Conservation (phyloP, 2,329 filamentous ascomycete genomes). For the Hortaea werneckii region DNA sequence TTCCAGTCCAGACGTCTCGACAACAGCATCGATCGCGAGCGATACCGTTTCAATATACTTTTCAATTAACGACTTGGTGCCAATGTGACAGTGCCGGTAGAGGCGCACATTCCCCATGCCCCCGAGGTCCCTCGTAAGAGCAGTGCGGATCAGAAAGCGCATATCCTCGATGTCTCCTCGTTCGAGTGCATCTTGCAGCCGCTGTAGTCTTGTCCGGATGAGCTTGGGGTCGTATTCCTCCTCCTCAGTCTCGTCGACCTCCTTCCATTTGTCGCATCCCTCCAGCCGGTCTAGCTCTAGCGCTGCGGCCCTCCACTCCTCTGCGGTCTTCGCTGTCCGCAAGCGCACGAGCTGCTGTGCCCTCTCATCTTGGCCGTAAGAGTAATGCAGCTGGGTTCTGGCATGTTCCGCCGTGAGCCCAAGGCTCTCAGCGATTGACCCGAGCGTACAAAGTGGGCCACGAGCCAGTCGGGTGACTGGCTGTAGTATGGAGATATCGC, state of each 20-base stretch:
- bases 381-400: background rate
- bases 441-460: slow-evolving; percentile 9
- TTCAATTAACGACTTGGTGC: slow-evolving; percentile 81
- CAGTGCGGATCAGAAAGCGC: slow-evolving; percentile 70
- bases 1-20: slow-evolving; percentile 47
- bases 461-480: slow-evolving; percentile 8
- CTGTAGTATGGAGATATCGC: slow-evolving; percentile 8
- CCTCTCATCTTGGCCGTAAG: slow-evolving; percentile 1
- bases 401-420: slow-evolving; percentile 1
- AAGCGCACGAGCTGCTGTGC: slow-evolving; percentile 10
- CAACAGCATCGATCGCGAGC: slow-evolving; percentile 60
- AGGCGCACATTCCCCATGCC: slow-evolving; percentile 76
- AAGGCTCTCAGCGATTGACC: slow-evolving; percentile 6
- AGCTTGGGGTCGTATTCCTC: slow-evolving; percentile 55
- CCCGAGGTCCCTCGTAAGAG: slow-evolving; percentile 69
- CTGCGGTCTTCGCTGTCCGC: slow-evolving; percentile 3
- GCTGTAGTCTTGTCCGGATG: slow-evolving; percentile 57
- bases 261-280: slow-evolving; percentile 73
- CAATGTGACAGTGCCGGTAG: slow-evolving; percentile 75
- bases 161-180: slow-evolving; percentile 65
- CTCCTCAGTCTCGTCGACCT: slow-evolving; percentile 53
- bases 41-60: slow-evolving; percentile 73
- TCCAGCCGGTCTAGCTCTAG: slow-evolving; percentile 69
- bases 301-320: slow-evolving; percentile 66
- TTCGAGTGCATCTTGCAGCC: slow-evolving; percentile 64